Conservation (phyloP, 73 alveolate genomes). For the Diophrys sp. region DNA sequence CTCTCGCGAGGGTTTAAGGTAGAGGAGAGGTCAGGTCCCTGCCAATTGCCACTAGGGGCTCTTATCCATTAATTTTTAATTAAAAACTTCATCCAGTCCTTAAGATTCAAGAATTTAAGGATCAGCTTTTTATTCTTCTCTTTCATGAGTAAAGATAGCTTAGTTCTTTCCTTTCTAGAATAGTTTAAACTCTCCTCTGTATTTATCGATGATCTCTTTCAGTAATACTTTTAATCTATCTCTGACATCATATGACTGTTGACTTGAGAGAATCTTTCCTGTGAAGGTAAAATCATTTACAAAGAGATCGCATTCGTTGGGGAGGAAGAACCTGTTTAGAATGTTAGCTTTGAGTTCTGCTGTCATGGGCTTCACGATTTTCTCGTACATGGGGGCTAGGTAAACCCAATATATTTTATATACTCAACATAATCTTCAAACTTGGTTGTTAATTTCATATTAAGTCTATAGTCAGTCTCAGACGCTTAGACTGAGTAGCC, state of each 20-base stretch:
- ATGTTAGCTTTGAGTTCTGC: neutral
- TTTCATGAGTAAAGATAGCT: too few relatives aligned
- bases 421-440: neutral
- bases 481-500: too few relatives aligned
- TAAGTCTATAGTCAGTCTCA: too few relatives aligned
- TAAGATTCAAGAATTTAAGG: too few relatives aligned
- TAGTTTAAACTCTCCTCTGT: neutral
- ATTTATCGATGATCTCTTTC: neutral
- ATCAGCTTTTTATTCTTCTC: too few relatives aligned
- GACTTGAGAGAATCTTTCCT: neutral
- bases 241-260: neutral
- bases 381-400: neutral
- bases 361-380: neutral
- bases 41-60: too few relatives aligned
- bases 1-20: too few relatives aligned
- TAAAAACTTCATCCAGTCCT: too few relatives aligned
- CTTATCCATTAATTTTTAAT: too few relatives aligned
- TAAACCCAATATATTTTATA: too few relatives aligned
- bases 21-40: too few relatives aligned
- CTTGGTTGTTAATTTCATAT: neutral
- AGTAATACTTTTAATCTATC: neutral
- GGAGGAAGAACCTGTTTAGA: neutral
- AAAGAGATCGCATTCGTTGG: constrained; percentile 1
- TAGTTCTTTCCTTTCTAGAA: neutral
- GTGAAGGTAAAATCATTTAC: neutral